Conservation (phyloP, 2,329 filamentous ascomycete genomes). For the Geosmithia flava region DNA sequence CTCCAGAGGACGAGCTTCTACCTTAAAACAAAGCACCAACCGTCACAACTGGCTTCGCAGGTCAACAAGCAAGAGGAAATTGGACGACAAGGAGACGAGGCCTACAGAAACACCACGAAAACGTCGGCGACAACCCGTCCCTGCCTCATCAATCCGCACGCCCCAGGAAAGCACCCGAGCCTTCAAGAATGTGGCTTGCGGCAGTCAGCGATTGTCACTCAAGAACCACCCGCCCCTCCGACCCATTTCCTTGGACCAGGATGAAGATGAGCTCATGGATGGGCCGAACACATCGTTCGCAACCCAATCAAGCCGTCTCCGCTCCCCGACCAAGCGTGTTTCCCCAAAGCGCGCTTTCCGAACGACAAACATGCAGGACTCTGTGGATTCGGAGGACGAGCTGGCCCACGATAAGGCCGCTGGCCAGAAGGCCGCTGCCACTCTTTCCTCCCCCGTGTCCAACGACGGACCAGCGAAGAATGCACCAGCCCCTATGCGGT, state of each 20-base stretch:
- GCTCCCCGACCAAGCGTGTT: not conserved
- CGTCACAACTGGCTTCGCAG: not conserved
- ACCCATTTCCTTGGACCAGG: not conserved
- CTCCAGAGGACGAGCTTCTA: not conserved
- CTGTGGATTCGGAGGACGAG: slow-evolving; percentile 1
- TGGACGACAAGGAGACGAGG: not conserved
- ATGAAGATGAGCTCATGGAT: not conserved
- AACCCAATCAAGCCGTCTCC: not conserved
- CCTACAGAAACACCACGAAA: not conserved
- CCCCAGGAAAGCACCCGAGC: not conserved
- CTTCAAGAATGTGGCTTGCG: not conserved
- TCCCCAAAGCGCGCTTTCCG: not conserved
- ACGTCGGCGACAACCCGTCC: not conserved
- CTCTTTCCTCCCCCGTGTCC: slow-evolving; percentile 2
- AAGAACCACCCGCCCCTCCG: not conserved
- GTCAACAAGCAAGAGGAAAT: not conserved
- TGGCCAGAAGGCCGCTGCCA: slow-evolving; percentile 1
- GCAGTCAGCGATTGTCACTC: not conserved
- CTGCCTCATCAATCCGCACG: not conserved
- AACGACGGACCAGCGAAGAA: not conserved
- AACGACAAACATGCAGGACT: not conserved
- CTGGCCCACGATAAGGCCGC: not conserved
- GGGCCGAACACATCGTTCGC: not conserved
- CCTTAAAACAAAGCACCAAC: not conserved
- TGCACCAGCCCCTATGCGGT: not conserved